Percentiles rank a stretch among this genome's conserved stretches.
Conservation (phyloP, 192 early-diverging fungal species). For the Backusella psychrophila region DNA sequence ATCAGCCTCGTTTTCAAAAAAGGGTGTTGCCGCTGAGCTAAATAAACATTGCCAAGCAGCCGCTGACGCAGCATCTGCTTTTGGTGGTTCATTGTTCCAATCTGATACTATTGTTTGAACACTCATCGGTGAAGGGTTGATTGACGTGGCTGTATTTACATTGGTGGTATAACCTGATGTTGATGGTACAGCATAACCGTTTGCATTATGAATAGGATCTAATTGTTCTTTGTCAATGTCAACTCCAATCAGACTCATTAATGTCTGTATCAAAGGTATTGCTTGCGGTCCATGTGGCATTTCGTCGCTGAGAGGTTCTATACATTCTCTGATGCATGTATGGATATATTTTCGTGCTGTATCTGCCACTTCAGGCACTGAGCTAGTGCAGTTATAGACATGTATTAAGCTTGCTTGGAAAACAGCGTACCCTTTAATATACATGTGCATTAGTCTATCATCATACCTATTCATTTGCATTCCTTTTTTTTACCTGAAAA, state of each 20-base stretch:
- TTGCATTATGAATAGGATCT: background rate
- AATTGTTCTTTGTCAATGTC: background rate
- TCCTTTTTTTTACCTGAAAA: conserved; percentile 8
- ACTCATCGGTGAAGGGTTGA: conserved; percentile 7
- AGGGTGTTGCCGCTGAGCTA: conserved; percentile 8
- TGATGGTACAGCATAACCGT: no score
- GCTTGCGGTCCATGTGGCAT: background rate
- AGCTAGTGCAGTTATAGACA: conserved; percentile 15
- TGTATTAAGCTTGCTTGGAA: conserved; percentile 26
- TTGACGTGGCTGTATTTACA: background rate
- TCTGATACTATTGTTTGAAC: conserved; percentile 6
- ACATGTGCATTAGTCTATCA: background rate
- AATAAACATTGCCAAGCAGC: conserved; percentile 19
- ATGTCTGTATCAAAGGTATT: background rate
- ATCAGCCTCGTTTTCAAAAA: conserved; percentile 8
- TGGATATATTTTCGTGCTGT: conserved; percentile 18
- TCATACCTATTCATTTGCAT: background rate
- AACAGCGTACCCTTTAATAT: conserved; percentile 6
- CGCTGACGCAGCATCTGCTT: background rate
- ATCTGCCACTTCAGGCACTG: conserved; percentile 1
- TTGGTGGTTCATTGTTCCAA: background rate
- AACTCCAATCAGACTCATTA: background rate
- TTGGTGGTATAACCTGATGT: no score
- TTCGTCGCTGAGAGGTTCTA: conserved; percentile 14
- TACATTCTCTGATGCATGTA: conserved; percentile 15